These are phyloP conservation scores for Entonaema liquescens DNA, from an alignment of 495 filamentous ascomycete genomes.

Conservation along the genomic window DNA sequence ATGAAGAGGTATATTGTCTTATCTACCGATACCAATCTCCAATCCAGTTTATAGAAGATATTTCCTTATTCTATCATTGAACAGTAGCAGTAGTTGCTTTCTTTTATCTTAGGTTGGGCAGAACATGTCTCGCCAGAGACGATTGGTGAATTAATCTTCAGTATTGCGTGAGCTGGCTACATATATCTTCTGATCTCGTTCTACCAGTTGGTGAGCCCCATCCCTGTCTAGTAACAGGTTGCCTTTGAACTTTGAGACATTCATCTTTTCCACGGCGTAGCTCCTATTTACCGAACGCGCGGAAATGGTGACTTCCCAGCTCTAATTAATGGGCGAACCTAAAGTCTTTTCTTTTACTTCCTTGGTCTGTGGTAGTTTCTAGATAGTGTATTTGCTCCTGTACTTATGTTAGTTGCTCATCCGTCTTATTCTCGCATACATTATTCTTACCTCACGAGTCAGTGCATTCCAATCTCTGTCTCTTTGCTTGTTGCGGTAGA, in stretches of 20 bases:
- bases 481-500: slow-evolving; percentile 61
- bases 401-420: background rate
- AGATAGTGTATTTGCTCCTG: slow-evolving; percentile 34
- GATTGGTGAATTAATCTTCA: background rate
- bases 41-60: no score
- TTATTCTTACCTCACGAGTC: slow-evolving; percentile 63
- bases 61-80: no score
- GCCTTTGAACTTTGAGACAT: background rate
- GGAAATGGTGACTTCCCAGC: background rate
- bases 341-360: slow-evolving; percentile 34
- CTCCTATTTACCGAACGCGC: background rate
- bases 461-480: slow-evolving; percentile 66
- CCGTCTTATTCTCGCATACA: background rate
- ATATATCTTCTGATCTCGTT: background rate
- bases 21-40: background rate
- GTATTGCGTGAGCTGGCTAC: background rate
- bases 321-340: slow-evolving; percentile 28
- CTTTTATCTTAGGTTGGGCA: no score
- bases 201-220: background rate
- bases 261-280: background rate
- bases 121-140: no score
- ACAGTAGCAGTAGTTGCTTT: no score
- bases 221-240: background rate
- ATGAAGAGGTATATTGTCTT: background rate
- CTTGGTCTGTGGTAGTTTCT: slow-evolving; percentile 35